Evolutionary conservation across 176 grass and related monocot genomes (phyloP).

Genomic region (Carex kokanica): DNA sequence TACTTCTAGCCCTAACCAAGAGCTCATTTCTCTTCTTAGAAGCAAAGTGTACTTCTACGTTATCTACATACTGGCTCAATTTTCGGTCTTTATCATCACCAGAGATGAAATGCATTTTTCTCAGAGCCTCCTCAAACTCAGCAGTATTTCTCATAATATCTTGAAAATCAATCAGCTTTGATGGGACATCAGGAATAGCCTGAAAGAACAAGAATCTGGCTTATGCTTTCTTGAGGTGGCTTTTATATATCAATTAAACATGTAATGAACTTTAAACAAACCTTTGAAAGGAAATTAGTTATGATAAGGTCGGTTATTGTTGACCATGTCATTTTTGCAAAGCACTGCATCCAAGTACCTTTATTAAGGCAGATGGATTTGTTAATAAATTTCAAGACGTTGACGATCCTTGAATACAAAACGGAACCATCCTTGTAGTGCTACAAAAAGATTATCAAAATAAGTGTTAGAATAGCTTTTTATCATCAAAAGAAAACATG

Average conservation of each 20-base stretch:
- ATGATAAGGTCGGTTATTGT: constrained; percentile 84
- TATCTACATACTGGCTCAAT: constrained; percentile 80
- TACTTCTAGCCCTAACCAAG: constrained; percentile 71
- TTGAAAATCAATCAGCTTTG: constrained; percentile 84
- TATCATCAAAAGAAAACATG: background rate
- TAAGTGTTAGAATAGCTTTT: background rate
- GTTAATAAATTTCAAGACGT: constrained; percentile 60
- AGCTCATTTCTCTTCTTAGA: constrained; percentile 82
- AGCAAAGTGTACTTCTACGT: constrained; percentile 98
- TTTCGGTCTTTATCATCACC: constrained; percentile 66
- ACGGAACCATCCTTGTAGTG: constrained; percentile 56
- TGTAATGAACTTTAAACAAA: constrained; percentile 33
- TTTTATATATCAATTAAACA: background rate
- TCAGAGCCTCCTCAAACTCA: constrained; percentile 71
- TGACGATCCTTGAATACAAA: constrained; percentile 76
- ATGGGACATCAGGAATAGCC: constrained; percentile 84
- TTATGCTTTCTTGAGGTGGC: background rate
- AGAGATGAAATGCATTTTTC: constrained; percentile 69
- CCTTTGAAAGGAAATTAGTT: constrained; percentile 90
- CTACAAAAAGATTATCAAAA: constrained; percentile 42
- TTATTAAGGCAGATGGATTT: constrained; percentile 81
- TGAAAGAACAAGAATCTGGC: constrained; percentile 42
- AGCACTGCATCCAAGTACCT: constrained; percentile 52
- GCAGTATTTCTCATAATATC: constrained; percentile 69
- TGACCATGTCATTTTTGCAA: constrained; percentile 85